Base-by-base conservation (phyloP, 345 rosid genomes). In the Mangifera indica region DNA sequence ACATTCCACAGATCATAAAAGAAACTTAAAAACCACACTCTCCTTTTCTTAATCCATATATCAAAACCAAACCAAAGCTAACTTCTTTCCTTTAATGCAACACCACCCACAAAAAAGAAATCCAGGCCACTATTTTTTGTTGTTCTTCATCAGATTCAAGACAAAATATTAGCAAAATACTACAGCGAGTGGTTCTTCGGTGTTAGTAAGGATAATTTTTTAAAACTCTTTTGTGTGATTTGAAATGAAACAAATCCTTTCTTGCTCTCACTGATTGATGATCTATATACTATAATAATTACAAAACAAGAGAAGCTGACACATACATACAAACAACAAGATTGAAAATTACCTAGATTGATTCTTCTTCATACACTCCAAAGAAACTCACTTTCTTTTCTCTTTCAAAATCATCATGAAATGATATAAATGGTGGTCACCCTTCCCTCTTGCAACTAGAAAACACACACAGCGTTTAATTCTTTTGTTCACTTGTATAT, bases 1-100 rank as follows among this genome's bases (percentile, higher is more conserved):
- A 72, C 80, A 81, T 74, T 65, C 73, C 76, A 55, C 73, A 75
- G 72, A 83, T 67, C 80, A 72, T 71, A 67, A 45, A 57, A 55
- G 81, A 63, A 70, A 77, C 65, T 58, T 74, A 76, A 62, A 54
- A 67, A 78, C 74, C 82, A 74, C 68, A 18, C 42, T 21, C 51
- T 53, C 29, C 29, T 18, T 18, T 10, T 5, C 57, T 32, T 71
- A 55, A 65, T n/a, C 51, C 26, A 52, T 29, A 12, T 37, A 48
- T 45, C 32, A 54, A 62, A 56, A 57, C 22, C 3, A 34, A 34
- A 34, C 40, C 40, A 34, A 34, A 34, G 6, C 60, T 59, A 60
- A 9, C 55, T 60, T 71, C 57, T 80, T 21, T 58, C 25, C 22
- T 70, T 21, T 3, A 64, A 34, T 34, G 40, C 40, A 34, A 34